Evolutionary conservation across 2,329 filamentous ascomycete species (phyloP).

Genomic region (Monosporascus sp.): DNA sequence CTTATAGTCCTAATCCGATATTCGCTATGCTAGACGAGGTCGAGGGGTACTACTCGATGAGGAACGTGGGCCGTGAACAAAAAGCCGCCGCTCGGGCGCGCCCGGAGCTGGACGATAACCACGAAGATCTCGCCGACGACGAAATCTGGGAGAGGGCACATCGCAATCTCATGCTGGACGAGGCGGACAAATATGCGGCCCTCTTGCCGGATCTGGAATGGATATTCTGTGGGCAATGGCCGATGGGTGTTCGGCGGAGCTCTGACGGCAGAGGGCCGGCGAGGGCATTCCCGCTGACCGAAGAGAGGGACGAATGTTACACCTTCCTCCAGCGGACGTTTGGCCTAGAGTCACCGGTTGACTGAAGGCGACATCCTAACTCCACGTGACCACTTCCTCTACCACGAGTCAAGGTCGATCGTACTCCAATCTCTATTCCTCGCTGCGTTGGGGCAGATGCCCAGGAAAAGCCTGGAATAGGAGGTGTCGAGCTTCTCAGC

Average conservation of each 20-base stretch:
- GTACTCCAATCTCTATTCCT: too few species aligned
- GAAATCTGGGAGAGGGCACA: not conserved
- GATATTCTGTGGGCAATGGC: not conserved
- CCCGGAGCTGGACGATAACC: too few species aligned
- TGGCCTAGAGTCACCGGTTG: not conserved
- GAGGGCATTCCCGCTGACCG: not conserved
- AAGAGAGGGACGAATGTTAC: not conserved
- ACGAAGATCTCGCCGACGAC: not conserved
- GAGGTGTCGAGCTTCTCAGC: too few species aligned
- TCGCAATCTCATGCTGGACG: not conserved
- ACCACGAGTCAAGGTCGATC: too few species aligned
- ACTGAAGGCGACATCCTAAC: too few species aligned
- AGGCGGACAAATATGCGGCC: not conserved
- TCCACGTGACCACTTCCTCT: too few species aligned
- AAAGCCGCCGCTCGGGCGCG: too few species aligned
- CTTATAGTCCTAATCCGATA: not conserved
- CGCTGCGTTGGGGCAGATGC: too few species aligned
- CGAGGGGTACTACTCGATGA: not conserved
- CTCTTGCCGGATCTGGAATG: not conserved
- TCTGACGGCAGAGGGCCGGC: not conserved
- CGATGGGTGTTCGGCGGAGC: not conserved
- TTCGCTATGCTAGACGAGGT: not conserved
- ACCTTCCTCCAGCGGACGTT: not conserved
- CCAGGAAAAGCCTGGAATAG: too few species aligned
- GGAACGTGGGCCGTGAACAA: too few species aligned